Percentiles rank a stretch among this genome's conserved stretches.
These are phyloP conservation scores for Scutellaria galericulata DNA, from an alignment of 257 asterid genomes.

Conservation along the genomic window DNA sequence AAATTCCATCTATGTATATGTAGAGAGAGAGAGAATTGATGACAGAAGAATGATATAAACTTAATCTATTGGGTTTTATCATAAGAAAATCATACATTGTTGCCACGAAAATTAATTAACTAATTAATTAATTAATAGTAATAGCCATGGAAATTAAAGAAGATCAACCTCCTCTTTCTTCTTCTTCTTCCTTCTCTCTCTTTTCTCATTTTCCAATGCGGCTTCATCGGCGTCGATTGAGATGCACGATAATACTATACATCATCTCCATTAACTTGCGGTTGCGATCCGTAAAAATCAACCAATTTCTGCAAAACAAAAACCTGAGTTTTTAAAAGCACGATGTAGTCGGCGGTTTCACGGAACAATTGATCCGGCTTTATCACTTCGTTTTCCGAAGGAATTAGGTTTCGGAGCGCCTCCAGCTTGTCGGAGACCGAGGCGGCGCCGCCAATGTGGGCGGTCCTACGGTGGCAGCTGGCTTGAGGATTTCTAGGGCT, in stretches of 20 bases:
- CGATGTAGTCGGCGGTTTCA: slow-evolving; percentile 84
- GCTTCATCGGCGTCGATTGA: slow-evolving; percentile 26
- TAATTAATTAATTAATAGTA: slow-evolving; percentile 22
- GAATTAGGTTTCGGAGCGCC: slow-evolving; percentile 71
- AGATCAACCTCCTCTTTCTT: slow-evolving; percentile 20
- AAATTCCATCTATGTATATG: neutral
- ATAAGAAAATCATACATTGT: slow-evolving; percentile 28
- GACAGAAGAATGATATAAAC: slow-evolving; percentile 18
- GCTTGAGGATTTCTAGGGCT: slow-evolving; percentile 40
- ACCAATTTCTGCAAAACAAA: slow-evolving; percentile 72
- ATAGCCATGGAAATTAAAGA: slow-evolving; percentile 27
- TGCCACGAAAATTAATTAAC: slow-evolving; percentile 22
- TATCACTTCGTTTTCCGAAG: slow-evolving; percentile 44
- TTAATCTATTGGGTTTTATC: slow-evolving; percentile 34
- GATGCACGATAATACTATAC: slow-evolving; percentile 36
- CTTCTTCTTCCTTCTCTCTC: neutral
- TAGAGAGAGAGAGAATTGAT: neutral
- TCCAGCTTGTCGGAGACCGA: slow-evolving; percentile 68
- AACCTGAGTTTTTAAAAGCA: slow-evolving; percentile 70
- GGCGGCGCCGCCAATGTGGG: slow-evolving; percentile 28
- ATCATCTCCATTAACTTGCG: slow-evolving; percentile 44
- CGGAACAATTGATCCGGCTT: slow-evolving; percentile 66
- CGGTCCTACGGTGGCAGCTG: slow-evolving; percentile 27
- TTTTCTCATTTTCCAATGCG: neutral
- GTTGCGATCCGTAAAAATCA: slow-evolving; percentile 57